Conservation (phyloP, 768 basidiomycete species). For the Sistotremastrum suecicum region DNA sequence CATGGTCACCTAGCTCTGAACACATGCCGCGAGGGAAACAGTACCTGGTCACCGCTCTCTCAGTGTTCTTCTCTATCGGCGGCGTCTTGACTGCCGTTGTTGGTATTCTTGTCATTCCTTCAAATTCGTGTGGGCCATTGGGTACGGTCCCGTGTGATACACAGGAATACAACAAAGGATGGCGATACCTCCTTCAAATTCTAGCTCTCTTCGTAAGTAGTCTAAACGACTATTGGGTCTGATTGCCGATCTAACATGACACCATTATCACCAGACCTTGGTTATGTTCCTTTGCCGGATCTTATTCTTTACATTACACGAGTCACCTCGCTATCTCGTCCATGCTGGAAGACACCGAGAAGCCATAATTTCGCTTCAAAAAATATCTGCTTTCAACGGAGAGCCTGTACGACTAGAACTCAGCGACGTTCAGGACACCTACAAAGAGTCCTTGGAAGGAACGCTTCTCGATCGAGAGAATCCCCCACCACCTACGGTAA, state of each 20-base stretch:
- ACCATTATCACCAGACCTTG: conserved; percentile 43
- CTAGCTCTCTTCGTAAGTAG: conserved; percentile 71
- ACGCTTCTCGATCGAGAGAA: too few species aligned
- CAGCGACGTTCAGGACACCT: conserved; percentile 47
- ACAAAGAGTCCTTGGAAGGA: too few species aligned
- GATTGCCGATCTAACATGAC: not conserved
- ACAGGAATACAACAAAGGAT: conserved; percentile 62
- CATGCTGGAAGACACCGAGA: conserved; percentile 76
- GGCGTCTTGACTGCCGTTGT: conserved; percentile 76
- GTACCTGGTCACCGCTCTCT: conserved; percentile 82
- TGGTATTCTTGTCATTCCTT: conserved; percentile 67
- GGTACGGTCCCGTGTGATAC: conserved; percentile 44
- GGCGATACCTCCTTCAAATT: conserved; percentile 70
- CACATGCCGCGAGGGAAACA: conserved; percentile 88
- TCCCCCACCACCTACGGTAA: conserved; percentile 10
- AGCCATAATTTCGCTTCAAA: conserved; percentile 66
- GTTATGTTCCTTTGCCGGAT: conserved; percentile 80
- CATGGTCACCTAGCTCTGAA: conserved; percentile 47
- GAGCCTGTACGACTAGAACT: conserved; percentile 50
- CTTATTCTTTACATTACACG: conserved; percentile 81
- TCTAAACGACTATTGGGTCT: not conserved
- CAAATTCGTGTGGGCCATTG: conserved; percentile 43
- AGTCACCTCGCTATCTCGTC: conserved; percentile 89
- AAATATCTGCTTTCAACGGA: conserved; percentile 83
- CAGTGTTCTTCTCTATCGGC: conserved; percentile 92